Percentiles rank a stretch among this genome's conserved stretches.
Conservation (phyloP, 129 eudicot genomes). For the Tagetes erecta region DNA sequence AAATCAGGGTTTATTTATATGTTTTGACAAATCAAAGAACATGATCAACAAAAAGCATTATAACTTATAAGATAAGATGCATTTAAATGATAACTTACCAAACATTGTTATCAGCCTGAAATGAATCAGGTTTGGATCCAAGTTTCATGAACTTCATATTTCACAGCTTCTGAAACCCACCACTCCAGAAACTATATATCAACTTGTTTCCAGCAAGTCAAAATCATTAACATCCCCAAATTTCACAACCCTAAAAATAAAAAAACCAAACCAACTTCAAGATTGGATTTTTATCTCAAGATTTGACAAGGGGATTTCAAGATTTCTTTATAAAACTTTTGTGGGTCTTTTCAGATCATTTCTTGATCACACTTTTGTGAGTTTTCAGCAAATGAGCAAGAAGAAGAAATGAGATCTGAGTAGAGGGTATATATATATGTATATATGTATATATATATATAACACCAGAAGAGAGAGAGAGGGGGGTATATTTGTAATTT, state of each 20-base stretch:
- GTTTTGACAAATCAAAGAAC: constrained; percentile 7
- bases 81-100: constrained; percentile 51
- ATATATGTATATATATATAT: constrained; percentile 58
- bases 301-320: constrained; percentile 10
- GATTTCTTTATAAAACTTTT: constrained; percentile 24
- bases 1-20: neutral
- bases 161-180: constrained; percentile 29
- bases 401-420: constrained; percentile 56
- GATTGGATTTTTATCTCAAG: constrained; percentile 35
- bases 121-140: constrained; percentile 96
- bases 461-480: constrained; percentile 31
- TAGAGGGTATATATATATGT: constrained; percentile 34
- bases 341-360: constrained; percentile 36
- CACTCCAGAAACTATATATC: constrained; percentile 25
- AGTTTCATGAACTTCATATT: constrained; percentile 98
- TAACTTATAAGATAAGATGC: constrained; percentile 22
- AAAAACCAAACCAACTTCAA: constrained; percentile 25
- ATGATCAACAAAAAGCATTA: constrained; percentile 5
- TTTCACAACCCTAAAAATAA: constrained; percentile 38
- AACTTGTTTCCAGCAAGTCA: constrained; percentile 36
- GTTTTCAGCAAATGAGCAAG: constrained; percentile 28
- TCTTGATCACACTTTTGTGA: constrained; percentile 32
- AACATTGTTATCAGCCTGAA: constrained; percentile 75
- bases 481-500: constrained; percentile 21
- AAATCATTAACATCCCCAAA: constrained; percentile 27